Percentiles rank a stretch among this genome's conserved stretches.
Conservation (phyloP, 2,329 filamentous ascomycete genomes). For the Didymella segeticola region DNA sequence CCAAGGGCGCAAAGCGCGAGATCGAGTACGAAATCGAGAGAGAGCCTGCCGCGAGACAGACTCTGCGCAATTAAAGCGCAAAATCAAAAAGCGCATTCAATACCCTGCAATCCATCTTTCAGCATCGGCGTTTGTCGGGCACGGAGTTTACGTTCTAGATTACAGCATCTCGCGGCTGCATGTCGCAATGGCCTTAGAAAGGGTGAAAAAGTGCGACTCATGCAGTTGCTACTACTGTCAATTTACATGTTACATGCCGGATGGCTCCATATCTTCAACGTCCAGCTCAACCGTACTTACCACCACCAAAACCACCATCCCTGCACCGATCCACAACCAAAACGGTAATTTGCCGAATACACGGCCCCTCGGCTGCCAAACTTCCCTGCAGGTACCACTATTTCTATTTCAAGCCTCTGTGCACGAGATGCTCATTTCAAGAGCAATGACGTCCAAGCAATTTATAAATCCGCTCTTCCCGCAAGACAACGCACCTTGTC, state of each 20-base stretch:
- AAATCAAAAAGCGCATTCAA: slow-evolving; percentile 40
- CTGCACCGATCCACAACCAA: neutral
- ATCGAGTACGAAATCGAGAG: slow-evolving; percentile 81
- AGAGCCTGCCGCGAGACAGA: slow-evolving; percentile 55
- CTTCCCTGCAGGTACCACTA: slow-evolving; percentile 11
- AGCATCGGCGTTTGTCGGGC: slow-evolving; percentile 25
- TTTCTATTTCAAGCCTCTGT: slow-evolving; percentile 5
- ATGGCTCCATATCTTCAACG: neutral
- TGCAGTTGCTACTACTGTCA: neutral
- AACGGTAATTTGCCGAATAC: neutral
- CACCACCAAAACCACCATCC: neutral
- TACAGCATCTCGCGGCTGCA: neutral
- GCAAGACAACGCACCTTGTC: neutral
- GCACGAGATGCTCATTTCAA: slow-evolving; percentile 11
- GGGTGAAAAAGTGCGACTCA: too few relatives aligned
- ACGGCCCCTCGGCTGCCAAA: neutral
- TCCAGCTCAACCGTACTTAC: neutral
- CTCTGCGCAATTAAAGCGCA: slow-evolving; percentile 40
- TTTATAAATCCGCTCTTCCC: neutral
- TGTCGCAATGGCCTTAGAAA: neutral
- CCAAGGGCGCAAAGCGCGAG: slow-evolving; percentile 68
- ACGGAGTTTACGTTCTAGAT: slow-evolving; percentile 18
- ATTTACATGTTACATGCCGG: neutral
- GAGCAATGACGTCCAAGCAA: neutral
- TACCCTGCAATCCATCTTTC: slow-evolving; percentile 24